Evolutionary conservation across 495 filamentous ascomycete species (phyloP).

Genomic region (Hamigera avellanea): DNA sequence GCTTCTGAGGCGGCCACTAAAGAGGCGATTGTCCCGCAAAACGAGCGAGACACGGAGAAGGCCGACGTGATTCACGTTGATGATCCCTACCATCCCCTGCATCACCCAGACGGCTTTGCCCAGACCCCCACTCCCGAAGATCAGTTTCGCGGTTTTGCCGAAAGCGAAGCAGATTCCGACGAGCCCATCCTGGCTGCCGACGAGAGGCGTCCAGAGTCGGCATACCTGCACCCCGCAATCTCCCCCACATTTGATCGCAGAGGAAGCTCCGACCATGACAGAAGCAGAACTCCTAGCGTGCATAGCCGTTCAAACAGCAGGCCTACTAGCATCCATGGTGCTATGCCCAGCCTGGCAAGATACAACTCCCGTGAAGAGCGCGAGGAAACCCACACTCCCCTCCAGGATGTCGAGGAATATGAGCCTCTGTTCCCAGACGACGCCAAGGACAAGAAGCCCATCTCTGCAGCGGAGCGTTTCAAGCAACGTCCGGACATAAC

Average conservation of each 20-base stretch:
- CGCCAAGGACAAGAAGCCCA: slow-evolving; percentile 46
- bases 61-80: slow-evolving; percentile 66
- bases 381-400: slow-evolving; percentile 50
- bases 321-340: slow-evolving; percentile 50
- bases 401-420: slow-evolving; percentile 89
- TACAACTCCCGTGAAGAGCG: slow-evolving; percentile 40
- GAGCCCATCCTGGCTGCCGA: slow-evolving; percentile 87
- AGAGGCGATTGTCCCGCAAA: slow-evolving; percentile 7
- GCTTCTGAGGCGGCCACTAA: slow-evolving; percentile 14
- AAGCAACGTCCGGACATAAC: slow-evolving; percentile 49
- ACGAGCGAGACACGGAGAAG: slow-evolving; percentile 31
- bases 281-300: slow-evolving; percentile 42
- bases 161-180: slow-evolving; percentile 37
- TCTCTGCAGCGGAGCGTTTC: slow-evolving; percentile 46
- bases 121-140: slow-evolving; percentile 25
- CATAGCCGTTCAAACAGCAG: slow-evolving; percentile 65
- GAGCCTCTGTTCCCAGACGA: slow-evolving; percentile 88
- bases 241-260: slow-evolving; percentile 52
- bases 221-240: slow-evolving; percentile 61
- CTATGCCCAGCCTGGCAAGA: slow-evolving; percentile 30
- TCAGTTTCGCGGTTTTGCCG: slow-evolving; percentile 16
- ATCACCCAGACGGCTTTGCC: slow-evolving; percentile 51
- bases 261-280: slow-evolving; percentile 45
- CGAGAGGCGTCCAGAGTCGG: slow-evolving; percentile 69
- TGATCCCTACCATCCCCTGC: slow-evolving; percentile 49